A percentile compares a stretch with the other conserved stretches of the same genome.
Evolutionary conservation across 148 eudicot species (phyloP).

Genomic region (Rhododendron simsii): DNA sequence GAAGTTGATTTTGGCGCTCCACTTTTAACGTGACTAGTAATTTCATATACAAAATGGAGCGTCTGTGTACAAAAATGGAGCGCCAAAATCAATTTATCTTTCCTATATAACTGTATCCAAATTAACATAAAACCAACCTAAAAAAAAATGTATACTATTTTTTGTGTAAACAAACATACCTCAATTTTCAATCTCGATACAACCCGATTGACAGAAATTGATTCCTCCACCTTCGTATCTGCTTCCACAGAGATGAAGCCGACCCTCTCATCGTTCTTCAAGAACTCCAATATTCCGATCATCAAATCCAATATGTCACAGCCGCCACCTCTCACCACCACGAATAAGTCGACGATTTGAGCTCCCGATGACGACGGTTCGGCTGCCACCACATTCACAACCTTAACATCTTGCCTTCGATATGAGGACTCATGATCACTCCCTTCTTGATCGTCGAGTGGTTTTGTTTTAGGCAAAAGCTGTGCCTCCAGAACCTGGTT

Average conservation of each 20-base stretch:
- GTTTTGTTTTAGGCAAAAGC: constrained; percentile 5
- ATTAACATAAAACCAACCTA: not conserved
- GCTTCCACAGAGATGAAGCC: constrained; percentile 48
- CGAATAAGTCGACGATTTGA: constrained; percentile 45
- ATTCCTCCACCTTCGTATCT: constrained; percentile 25
- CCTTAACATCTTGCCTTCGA: constrained; percentile 26
- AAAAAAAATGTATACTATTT: not conserved
- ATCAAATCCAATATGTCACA: constrained; percentile 38
- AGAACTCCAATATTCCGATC: constrained; percentile 44
- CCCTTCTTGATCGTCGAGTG: not conserved
- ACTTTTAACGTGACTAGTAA: too few relatives aligned
- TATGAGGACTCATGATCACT: not conserved
- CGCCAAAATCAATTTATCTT: too few relatives aligned
- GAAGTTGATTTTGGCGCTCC: too few relatives aligned
- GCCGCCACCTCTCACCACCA: constrained; percentile 40
- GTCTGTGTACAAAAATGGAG: too few relatives aligned
- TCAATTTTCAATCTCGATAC: constrained; percentile 53
- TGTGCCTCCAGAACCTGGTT: constrained; percentile 51
- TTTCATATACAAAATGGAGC: too few relatives aligned
- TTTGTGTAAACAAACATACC: constrained; percentile 33
- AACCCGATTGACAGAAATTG: constrained; percentile 20
- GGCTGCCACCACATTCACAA: constrained; percentile 12
- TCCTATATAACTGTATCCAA: not conserved
- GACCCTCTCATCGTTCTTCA: constrained; percentile 39
- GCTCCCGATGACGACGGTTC: constrained; percentile 37